These are phyloP conservation scores for Athelia sp. DNA, from an alignment of 1,284 basidiomycete species.

Conservation along the genomic window DNA sequence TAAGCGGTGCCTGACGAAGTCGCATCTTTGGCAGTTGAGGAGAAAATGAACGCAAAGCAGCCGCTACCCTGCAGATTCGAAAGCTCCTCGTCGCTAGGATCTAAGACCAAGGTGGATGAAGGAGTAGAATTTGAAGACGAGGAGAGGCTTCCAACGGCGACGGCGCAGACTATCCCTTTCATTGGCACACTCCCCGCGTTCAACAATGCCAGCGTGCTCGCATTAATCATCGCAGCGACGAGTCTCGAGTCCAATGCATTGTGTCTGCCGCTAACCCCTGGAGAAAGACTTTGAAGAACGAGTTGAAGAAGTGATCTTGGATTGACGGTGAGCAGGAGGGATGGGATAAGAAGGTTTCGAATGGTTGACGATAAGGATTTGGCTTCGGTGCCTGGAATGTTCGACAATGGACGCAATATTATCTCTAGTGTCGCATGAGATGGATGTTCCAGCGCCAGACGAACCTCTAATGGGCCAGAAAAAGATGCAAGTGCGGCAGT, in stretches of 20 bases:
- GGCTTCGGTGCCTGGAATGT: constrained; percentile 61
- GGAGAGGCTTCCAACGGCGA: constrained; percentile 44
- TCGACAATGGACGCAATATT: constrained; percentile 57
- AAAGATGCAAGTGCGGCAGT: constrained; percentile 57
- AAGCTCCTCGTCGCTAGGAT: constrained; percentile 47
- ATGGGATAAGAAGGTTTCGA: constrained; percentile 50
- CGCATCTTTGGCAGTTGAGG: constrained; percentile 12
- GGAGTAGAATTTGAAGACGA: constrained; percentile 15
- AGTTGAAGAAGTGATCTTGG: constrained; percentile 70
- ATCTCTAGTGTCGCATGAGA: constrained; percentile 73
- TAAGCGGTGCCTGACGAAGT: constrained; percentile 9
- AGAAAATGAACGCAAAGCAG: constrained; percentile 67
- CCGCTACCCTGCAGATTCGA: constrained; percentile 35
- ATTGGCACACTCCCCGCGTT: constrained; percentile 66
- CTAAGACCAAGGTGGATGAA: constrained; percentile 34
- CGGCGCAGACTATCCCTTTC: constrained; percentile 64
- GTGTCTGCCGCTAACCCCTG: constrained; percentile 18
- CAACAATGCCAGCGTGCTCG: constrained; percentile 58
- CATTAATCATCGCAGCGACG: constrained; percentile 62
- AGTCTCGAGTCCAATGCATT: constrained; percentile 21
- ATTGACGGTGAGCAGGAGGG: constrained; percentile 54
- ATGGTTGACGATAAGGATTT: constrained; percentile 50
- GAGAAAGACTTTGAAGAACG: constrained; percentile 55
- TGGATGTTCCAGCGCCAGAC: constrained; percentile 58
- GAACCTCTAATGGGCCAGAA: constrained; percentile 74